A percentile compares a stretch with the other conserved stretches of the same genome.
Conservation (phyloP, 257 asterid genomes). For the Solanum bukasovii region DNA sequence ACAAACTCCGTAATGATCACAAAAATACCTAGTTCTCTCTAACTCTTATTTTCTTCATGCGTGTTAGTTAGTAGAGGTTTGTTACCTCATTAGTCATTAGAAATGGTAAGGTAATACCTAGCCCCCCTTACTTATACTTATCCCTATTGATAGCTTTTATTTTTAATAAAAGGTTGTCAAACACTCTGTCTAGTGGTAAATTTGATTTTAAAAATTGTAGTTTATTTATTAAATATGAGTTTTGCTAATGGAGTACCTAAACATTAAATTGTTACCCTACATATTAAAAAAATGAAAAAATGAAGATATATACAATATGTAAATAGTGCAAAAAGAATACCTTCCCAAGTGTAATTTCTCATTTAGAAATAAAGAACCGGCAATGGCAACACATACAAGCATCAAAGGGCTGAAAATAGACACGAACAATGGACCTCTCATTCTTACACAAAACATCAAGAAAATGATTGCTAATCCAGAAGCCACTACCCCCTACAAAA, state of each 20-base stretch:
- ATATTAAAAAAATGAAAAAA: neutral
- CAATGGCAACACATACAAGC: slow-evolving; percentile 19
- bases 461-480: slow-evolving; percentile 8
- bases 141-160: neutral
- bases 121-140: neutral
- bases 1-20: neutral
- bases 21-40: neutral
- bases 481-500: slow-evolving; percentile 13
- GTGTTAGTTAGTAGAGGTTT: neutral
- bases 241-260: neutral
- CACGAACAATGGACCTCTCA: slow-evolving; percentile 34
- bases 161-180: neutral
- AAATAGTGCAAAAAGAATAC: neutral
- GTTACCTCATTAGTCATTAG: neutral
- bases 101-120: neutral
- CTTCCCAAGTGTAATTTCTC: slow-evolving; percentile 27
- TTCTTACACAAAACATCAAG: neutral
- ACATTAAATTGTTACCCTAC: neutral
- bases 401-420: slow-evolving; percentile 22
- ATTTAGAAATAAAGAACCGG: slow-evolving; percentile 8
- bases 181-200: neutral
- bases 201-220: too few relatives aligned
- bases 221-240: neutral
- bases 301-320: neutral
- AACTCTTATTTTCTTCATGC: neutral